phyloP scores from a whole-genome alignment of 2,329 filamentous ascomycete species.

The Dothistroma pini region DNA sequence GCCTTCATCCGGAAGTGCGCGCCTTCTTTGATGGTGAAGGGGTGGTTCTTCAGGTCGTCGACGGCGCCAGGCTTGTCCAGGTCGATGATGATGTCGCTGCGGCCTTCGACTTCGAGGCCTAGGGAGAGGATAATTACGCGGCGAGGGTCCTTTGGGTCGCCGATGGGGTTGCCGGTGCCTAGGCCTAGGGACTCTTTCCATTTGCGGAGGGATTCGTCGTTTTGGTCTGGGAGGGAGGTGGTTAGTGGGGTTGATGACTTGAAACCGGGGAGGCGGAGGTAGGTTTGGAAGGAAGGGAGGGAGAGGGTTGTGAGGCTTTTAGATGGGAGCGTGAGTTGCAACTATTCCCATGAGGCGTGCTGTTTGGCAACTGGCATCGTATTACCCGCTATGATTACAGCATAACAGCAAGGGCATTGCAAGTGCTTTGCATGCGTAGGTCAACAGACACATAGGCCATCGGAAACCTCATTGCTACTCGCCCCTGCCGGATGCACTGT shows the following conservation, averaged over 20 bases:
- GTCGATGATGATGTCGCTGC: constrained; percentile 82
- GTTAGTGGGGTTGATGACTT: not conserved
- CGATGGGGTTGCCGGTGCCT: constrained; percentile 54
- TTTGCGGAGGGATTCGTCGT: constrained; percentile 91
- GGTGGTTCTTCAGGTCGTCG: constrained; percentile 76
- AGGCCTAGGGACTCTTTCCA: constrained; percentile 98
- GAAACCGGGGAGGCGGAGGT: not conserved
- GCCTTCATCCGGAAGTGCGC: constrained; percentile 92
- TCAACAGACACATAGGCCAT: too few relatives aligned
- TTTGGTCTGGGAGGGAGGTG: constrained; percentile 48
- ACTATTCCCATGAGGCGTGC: too few relatives aligned
- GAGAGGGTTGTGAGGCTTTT: not conserved
- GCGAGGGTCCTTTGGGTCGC: constrained; percentile 67
- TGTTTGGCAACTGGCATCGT: too few relatives aligned
- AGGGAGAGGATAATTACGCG: constrained; percentile 92
- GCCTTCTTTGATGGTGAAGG: constrained; percentile 97
- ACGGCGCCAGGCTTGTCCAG: constrained; percentile 71
- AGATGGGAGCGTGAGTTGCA: too few relatives aligned
- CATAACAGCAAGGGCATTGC: too few relatives aligned
- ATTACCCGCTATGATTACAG: too few relatives aligned
- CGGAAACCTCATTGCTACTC: too few relatives aligned
- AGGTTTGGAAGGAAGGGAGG: not conserved
- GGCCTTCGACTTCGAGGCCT: constrained; percentile 77
- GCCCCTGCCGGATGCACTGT: too few relatives aligned
- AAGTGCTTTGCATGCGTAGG: too few relatives aligned